Percentiles rank a stretch among this genome's conserved stretches.
Conservation (phyloP, 1,284 basidiomycete species). For the Fomes fomentarius region DNA sequence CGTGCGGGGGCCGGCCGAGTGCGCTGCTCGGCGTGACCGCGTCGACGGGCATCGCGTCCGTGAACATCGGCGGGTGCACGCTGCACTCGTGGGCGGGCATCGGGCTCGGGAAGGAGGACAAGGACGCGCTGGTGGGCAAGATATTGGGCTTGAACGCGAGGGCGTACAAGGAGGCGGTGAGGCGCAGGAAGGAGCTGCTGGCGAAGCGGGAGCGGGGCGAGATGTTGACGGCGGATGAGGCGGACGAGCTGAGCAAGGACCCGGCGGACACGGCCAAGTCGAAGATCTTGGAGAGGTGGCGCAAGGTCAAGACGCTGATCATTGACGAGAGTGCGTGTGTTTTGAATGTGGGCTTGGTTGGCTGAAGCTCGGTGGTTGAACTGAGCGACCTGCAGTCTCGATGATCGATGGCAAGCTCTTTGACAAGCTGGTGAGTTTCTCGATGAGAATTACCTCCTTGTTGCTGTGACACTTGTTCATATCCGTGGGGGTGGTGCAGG, state of each 20-base stretch:
- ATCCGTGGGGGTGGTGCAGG: slow-evolving; percentile 31
- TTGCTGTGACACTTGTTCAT: too few relatives aligned
- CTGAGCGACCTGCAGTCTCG: slow-evolving; percentile 13
- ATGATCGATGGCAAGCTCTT: slow-evolving; percentile 52
- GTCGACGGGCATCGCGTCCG: slow-evolving; percentile 88
- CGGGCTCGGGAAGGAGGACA: slow-evolving; percentile 78
- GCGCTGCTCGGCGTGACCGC: slow-evolving; percentile 59
- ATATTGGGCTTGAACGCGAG: slow-evolving; percentile 46
- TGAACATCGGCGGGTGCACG: slow-evolving; percentile 93
- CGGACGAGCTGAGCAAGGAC: slow-evolving; percentile 2
- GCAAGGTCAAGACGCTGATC: slow-evolving; percentile 53
- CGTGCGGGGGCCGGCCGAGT: slow-evolving; percentile 18
- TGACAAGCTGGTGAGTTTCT: slow-evolving; percentile 60
- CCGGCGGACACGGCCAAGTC: slow-evolving; percentile 13
- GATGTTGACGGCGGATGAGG: slow-evolving; percentile 9
- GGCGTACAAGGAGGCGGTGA: slow-evolving; percentile 49
- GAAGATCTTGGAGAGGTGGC: slow-evolving; percentile 49
- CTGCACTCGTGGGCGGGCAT: slow-evolving; percentile 94
- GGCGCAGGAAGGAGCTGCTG: slow-evolving; percentile 7
- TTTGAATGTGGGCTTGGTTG: not conserved
- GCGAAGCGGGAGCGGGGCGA: slow-evolving; percentile 39
- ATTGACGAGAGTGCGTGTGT: slow-evolving; percentile 68
- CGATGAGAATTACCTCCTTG: too few relatives aligned
- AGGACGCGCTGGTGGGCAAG: slow-evolving; percentile 67
- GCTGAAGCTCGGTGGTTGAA: not conserved